These are phyloP conservation scores for Globisporangium spiculum DNA, from an alignment of 352 stramenopile genomes.

Conservation along the genomic window DNA sequence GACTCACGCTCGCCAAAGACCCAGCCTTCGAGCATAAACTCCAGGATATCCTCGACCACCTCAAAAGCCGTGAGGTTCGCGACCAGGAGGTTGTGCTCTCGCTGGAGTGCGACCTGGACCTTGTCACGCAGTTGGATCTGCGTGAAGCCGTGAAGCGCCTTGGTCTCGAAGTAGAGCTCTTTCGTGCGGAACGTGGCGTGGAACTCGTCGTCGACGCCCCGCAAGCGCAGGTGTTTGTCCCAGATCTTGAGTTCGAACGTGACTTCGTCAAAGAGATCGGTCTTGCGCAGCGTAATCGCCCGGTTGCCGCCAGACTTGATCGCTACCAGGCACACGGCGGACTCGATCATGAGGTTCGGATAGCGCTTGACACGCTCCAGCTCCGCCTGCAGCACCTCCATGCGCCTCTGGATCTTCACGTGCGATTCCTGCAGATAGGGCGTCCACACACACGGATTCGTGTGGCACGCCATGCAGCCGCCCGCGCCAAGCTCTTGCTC, in stretches of 20 bases:
- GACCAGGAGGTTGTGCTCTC: conserved; percentile 87
- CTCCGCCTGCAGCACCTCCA: conserved; percentile 62
- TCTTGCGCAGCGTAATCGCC: conserved; percentile 53
- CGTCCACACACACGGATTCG: conserved; percentile 65
- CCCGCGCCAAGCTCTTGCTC: conserved; percentile 67
- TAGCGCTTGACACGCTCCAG: conserved; percentile 70
- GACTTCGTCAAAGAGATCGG: conserved; percentile 72
- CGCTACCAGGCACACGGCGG: conserved; percentile 54
- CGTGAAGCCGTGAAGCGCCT: conserved; percentile 88
- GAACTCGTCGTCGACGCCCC: conserved; percentile 90
- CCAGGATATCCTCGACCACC: conserved; percentile 92
- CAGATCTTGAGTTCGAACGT: conserved; percentile 65
- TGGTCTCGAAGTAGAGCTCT: conserved; percentile 85
- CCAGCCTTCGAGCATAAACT: conserved; percentile 96
- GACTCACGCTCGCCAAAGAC: conserved; percentile 93
- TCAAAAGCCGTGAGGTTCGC: conserved; percentile 82
- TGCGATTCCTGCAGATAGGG: conserved; percentile 57
- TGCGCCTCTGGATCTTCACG: conserved; percentile 47
- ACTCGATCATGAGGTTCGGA: conserved; percentile 44
- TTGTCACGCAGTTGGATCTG: conserved; percentile 84
- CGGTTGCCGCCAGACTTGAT: conserved; percentile 47
- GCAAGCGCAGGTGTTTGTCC: conserved; percentile 67
- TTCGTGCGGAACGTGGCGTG: conserved; percentile 85
- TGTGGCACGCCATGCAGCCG: conserved; percentile 81
- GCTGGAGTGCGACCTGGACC: conserved; percentile 74